Conservation (phyloP, 805 yeast species). For the Metahyphopichia silvanorum region DNA sequence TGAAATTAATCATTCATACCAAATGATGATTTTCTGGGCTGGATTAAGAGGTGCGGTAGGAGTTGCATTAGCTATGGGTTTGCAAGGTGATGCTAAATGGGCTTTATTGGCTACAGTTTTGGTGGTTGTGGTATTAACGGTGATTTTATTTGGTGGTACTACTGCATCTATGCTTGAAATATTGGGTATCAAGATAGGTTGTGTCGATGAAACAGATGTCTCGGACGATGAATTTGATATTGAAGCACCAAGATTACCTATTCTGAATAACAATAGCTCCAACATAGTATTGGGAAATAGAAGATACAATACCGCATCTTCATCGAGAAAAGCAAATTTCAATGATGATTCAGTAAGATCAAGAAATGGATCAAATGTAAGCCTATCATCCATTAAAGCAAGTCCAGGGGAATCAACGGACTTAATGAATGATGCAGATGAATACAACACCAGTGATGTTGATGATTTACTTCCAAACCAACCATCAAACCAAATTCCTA, state of each 20-base stretch:
- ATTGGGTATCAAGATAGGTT: slow-evolving; percentile 88
- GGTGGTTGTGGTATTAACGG: slow-evolving; percentile 95
- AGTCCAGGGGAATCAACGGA: slow-evolving; percentile 10
- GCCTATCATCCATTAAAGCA: slow-evolving; percentile 17
- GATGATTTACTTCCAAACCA: slow-evolving; percentile 32
- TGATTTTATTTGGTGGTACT: slow-evolving; percentile 95
- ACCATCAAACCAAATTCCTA: too few species aligned
- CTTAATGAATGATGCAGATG: slow-evolving; percentile 19
- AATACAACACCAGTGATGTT: slow-evolving; percentile 26
- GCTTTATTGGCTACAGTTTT: slow-evolving; percentile 90
- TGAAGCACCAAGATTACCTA: slow-evolving; percentile 59
- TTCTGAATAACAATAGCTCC: slow-evolving; percentile 7
- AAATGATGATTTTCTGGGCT: slow-evolving; percentile 99
- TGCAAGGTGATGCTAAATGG: slow-evolving; percentile 89
- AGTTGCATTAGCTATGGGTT: slow-evolving; percentile 96
- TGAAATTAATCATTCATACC: slow-evolving; percentile 92
- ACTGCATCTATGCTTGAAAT: slow-evolving; percentile 98
- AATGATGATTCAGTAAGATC: slow-evolving; percentile 16
- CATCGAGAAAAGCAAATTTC: neutral
- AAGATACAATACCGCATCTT: slow-evolving; percentile 10
- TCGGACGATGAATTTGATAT: slow-evolving; percentile 96
- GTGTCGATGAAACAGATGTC: slow-evolving; percentile 66
- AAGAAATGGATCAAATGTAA: slow-evolving; percentile 26
- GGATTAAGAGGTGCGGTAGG: slow-evolving; percentile 99
- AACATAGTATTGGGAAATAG: slow-evolving; percentile 12